Conservation (phyloP, 768 basidiomycete species). For the Rhodotorula paludigena region DNA sequence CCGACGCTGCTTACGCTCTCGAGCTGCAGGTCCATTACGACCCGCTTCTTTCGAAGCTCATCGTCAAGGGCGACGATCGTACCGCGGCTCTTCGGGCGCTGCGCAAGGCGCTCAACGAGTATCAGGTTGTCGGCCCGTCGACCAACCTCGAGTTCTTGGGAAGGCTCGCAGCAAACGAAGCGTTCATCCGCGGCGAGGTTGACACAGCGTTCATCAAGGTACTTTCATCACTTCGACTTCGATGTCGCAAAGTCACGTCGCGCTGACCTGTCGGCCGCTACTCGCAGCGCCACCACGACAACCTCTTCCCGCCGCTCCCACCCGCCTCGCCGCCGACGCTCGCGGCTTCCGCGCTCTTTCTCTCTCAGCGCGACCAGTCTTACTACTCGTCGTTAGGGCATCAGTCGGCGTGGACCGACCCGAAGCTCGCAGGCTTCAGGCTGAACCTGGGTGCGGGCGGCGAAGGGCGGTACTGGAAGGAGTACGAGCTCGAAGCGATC, state of each 20-base stretch:
- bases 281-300: conserved; percentile 72
- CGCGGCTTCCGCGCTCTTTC: conserved; percentile 73
- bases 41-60: conserved; percentile 85
- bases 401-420: conserved; percentile 59
- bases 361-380: conserved; percentile 61
- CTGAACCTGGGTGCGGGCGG: conserved; percentile 61
- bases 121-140: conserved; percentile 81
- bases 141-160: conserved; percentile 88
- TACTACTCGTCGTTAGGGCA: conserved; percentile 34
- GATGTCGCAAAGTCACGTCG: not conserved
- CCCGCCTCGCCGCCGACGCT: conserved; percentile 62
- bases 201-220: conserved; percentile 91
- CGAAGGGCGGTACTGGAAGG: conserved; percentile 37
- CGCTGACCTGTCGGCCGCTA: not conserved
- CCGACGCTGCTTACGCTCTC: not conserved
- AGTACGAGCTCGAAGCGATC: not conserved
- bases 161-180: conserved; percentile 65
- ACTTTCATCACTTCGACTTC: conserved; percentile 33
- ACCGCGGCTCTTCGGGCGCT: conserved; percentile 76
- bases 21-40: conserved; percentile 67
- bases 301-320: conserved; percentile 67
- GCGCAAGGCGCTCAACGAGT: conserved; percentile 74
- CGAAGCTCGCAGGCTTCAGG: conserved; percentile 63
- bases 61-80: conserved; percentile 78
- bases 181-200: conserved; percentile 72